Conservation (phyloP, 305 asterid species). For the Fraxinus baroniana region DNA sequence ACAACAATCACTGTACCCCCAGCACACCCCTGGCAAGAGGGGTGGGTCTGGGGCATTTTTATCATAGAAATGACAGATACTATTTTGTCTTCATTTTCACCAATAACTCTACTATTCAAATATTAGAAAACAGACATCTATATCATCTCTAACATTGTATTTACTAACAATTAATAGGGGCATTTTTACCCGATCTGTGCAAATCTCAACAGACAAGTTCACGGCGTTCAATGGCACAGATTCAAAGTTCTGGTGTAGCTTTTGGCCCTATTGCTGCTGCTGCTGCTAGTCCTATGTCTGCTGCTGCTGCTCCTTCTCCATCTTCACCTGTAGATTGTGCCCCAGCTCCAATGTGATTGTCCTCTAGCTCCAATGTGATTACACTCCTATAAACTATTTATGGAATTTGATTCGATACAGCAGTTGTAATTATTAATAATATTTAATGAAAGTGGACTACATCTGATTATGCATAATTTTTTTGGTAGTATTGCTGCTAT, state of each 20-base stretch:
- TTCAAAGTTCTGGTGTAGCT: slow-evolving; percentile 13
- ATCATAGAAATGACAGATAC: background rate
- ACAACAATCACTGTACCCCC: background rate
- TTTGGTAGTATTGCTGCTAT: background rate
- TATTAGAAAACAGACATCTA: background rate
- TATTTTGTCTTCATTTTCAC: too few relatives aligned
- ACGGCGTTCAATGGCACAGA: slow-evolving; percentile 12
- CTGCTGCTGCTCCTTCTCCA: background rate
- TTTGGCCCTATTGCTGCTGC: slow-evolving; percentile 12
- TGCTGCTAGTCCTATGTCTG: slow-evolving; percentile 9
- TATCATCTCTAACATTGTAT: background rate
- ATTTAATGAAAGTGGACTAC: background rate
- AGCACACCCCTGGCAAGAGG: background rate
- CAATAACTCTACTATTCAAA: background rate
- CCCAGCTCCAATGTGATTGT: slow-evolving; percentile 15
- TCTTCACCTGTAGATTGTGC: background rate
- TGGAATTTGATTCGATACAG: background rate
- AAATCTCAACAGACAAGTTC: background rate
- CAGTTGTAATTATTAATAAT: background rate
- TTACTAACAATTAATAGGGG: background rate
- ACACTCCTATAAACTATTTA: background rate
- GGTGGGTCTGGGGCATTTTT: background rate
- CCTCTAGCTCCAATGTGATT: slow-evolving; percentile 16
- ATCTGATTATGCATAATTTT: background rate
- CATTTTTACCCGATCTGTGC: slow-evolving; percentile 18